Evolutionary conservation across 2,329 filamentous ascomycete species (phyloP), one percentile per base, ranked within the genome.

Genomic region (Microthyrium microscopicum): DNA sequence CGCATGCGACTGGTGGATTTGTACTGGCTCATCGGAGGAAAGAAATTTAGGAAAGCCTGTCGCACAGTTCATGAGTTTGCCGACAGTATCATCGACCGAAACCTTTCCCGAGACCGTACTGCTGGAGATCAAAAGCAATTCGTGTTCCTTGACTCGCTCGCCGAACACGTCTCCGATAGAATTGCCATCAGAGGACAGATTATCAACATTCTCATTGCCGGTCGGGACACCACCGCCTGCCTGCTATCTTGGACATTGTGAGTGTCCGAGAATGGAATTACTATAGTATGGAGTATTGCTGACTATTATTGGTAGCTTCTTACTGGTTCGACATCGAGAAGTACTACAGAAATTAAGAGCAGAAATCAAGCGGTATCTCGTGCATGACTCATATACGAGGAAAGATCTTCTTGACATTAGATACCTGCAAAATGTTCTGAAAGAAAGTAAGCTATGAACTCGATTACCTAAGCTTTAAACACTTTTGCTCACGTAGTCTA

Each of bases 71-170:
- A 92, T 52, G 54, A 65, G 29, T 87, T 92, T 45, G 70, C 91
- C 34, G 70, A 77, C 50, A 66, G 67, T 6, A 92, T 78, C 54
- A 85, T 93, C 49, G 73, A 84, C 33, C 65, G 69, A 7, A 71
- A 79, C 0, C 68, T 92, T 4, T 62, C 63, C 5, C 68, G 91
- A 2, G 71, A 75, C 29, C 64, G 71, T 38, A 82, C 78, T 55
- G 68, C 68, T 35, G 82, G 79, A 47, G 70, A 70, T 6, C 77
- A 79, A 48, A 58, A 66, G 41, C 68, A 66, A 30, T 85, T 89
- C 54, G 91, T 79, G 2, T 92, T 94, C 58, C 67, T 93, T 13
- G 79, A 93, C 54, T 79, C 82, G 21, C 68, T 94, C 3, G 82
- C 83, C 29, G 65, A 67, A 26, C 84, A 82, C 57, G 92, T 84